Percentiles rank a stretch among this genome's conserved stretches.
These are phyloP conservation scores for Lepiota subincarnata DNA, from an alignment of 768 basidiomycete species.

Conservation along the genomic window DNA sequence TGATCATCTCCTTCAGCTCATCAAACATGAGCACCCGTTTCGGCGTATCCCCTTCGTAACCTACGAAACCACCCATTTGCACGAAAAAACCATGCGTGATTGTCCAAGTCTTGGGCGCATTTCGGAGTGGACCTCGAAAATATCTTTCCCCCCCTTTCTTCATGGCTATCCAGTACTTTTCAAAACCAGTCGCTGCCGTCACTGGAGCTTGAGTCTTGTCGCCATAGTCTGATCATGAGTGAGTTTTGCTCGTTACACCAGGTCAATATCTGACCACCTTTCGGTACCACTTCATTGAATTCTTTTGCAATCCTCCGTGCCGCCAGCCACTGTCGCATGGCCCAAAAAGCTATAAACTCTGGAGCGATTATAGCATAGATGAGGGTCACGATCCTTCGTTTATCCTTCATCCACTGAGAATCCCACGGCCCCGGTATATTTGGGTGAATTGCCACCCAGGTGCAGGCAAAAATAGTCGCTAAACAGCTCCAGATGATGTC, in stretches of 20 bases:
- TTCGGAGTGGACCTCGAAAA: too few relatives aligned
- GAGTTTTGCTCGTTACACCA: too few relatives aligned
- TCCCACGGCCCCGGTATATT: conserved; percentile 13
- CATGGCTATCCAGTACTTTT: too few relatives aligned
- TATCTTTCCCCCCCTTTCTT: too few relatives aligned
- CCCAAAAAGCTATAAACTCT: conserved; percentile 9
- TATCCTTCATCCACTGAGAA: neutral
- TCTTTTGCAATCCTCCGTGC: neutral
- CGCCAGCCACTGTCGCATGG: conserved; percentile 2
- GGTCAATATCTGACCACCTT: too few relatives aligned
- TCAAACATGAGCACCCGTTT: neutral
- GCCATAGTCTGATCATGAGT: too few relatives aligned
- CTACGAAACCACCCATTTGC: conserved; percentile 14
- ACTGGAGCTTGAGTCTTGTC: neutral
- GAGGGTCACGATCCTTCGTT: neutral
- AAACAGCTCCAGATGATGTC: conserved; percentile 18
- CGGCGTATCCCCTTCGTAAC: neutral
- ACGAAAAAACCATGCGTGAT: conserved; percentile 14
- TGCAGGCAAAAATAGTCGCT: conserved; percentile 18
- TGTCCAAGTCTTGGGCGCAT: conserved; percentile 3
- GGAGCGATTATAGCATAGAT: conserved; percentile 2
- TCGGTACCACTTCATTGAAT: neutral
- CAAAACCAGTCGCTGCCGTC: neutral
- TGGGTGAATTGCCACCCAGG: conserved; percentile 19
- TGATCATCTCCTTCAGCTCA: neutral